Evolutionary conservation across 192 early-diverging fungal genomes (phyloP).

Genomic region (Linnemannia hyalina): DNA sequence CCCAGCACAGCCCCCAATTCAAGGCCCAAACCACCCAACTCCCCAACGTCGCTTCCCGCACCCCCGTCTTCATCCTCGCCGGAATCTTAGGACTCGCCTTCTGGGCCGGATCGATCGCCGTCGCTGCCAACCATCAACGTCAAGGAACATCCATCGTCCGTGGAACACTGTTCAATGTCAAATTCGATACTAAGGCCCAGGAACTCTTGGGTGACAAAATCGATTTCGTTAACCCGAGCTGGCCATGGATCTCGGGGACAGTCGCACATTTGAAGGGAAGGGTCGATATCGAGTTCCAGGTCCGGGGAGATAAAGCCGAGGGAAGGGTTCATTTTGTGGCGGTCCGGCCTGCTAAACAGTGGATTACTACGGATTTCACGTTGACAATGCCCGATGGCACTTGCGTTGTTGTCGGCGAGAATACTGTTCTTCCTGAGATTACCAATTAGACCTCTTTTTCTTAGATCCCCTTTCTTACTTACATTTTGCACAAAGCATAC

Average conservation of each 20-base stretch:
- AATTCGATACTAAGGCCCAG: conserved; percentile 62
- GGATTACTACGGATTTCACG: conserved; percentile 61
- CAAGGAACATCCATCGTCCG: conserved; percentile 66
- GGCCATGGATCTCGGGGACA: conserved; percentile 74
- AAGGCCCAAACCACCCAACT: conserved; percentile 42
- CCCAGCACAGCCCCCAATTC: conserved; percentile 38
- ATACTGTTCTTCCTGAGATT: conserved; percentile 27
- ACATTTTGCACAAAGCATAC: not conserved
- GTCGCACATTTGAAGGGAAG: conserved; percentile 73
- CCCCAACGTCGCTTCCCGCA: conserved; percentile 35
- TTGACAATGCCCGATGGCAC: conserved; percentile 56
- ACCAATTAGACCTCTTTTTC: not conserved
- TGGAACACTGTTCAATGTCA: conserved; percentile 70
- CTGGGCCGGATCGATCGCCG: conserved; percentile 65
- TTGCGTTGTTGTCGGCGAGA: conserved; percentile 25
- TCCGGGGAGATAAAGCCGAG: conserved; percentile 65
- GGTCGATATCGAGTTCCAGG: conserved; percentile 66
- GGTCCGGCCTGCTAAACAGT: conserved; percentile 47
- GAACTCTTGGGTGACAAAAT: conserved; percentile 66
- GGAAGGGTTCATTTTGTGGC: conserved; percentile 58
- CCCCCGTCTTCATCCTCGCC: conserved; percentile 36
- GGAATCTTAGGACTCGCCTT: conserved; percentile 60
- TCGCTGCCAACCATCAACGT: conserved; percentile 71
- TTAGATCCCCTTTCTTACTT: not conserved
- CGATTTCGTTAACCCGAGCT: conserved; percentile 62